Evolutionary conservation across 805 yeast genomes (phyloP).

Genomic region (Candida gorgasii): DNA sequence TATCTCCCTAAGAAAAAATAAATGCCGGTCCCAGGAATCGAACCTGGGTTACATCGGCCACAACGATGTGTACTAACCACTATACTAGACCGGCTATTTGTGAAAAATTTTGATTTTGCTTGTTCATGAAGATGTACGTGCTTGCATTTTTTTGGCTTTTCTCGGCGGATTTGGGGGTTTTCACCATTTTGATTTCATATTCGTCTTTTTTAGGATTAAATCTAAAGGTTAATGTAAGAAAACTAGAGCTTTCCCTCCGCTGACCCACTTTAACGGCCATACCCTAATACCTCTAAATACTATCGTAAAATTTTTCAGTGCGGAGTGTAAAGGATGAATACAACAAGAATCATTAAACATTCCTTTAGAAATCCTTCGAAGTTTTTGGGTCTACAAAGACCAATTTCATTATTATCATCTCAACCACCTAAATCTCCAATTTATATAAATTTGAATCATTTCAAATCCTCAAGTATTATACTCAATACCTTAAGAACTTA

Average conservation of each 20-base stretch:
- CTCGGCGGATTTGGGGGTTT: no score
- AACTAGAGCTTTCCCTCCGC: no score
- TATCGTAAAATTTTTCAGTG: constrained; percentile 16
- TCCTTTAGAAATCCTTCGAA: constrained; percentile 1
- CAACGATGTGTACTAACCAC: constrained; percentile 52
- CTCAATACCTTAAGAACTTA: constrained; percentile 10
- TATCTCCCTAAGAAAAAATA: constrained; percentile 16
- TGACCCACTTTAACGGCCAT: no score
- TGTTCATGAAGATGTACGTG: background rate
- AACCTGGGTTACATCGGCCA: constrained; percentile 53
- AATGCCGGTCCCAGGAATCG: constrained; percentile 54
- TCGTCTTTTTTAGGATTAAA: no score
- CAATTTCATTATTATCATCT: background rate
- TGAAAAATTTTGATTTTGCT: background rate
- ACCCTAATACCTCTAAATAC: no score
- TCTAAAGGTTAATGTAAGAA: no score
- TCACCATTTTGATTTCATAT: no score
- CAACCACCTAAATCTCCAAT: background rate
- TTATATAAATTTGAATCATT: background rate
- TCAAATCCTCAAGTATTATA: background rate
- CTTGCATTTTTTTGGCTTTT: background rate
- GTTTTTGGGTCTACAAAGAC: constrained; percentile 1
- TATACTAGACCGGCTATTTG: constrained; percentile 46
- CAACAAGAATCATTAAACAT: background rate
- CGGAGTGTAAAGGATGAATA: constrained; percentile 13